These are phyloP conservation scores for Dipodascus geniculatus DNA, from an alignment of 805 yeast species.

Conservation along the genomic window DNA sequence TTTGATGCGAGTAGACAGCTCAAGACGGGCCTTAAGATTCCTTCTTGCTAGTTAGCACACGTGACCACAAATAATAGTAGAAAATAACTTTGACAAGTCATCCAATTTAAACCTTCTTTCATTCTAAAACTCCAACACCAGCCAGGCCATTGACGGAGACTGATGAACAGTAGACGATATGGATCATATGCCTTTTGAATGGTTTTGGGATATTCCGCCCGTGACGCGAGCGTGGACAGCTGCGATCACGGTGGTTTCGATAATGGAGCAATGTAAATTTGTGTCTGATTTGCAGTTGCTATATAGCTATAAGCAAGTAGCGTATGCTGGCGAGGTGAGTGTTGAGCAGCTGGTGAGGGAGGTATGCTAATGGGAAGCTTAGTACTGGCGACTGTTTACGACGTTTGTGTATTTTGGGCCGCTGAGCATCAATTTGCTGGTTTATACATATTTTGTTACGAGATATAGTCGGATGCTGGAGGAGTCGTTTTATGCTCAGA, in stretches of 20 bases:
- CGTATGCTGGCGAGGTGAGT: background rate
- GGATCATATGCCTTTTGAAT: slow-evolving; percentile 16
- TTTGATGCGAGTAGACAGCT: slow-evolving; percentile 38
- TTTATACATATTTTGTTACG: slow-evolving; percentile 28
- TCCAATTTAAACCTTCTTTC: background rate
- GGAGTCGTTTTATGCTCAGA: slow-evolving; percentile 20
- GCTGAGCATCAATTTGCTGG: slow-evolving; percentile 27
- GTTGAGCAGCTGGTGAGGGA: too few relatives aligned
- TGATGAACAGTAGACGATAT: slow-evolving; percentile 3
- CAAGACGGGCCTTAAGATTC: slow-evolving; percentile 29
- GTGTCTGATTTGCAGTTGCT: slow-evolving; percentile 25
- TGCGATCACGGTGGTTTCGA: slow-evolving; percentile 19
- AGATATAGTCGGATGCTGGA: slow-evolving; percentile 32
- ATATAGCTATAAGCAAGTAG: slow-evolving; percentile 26
- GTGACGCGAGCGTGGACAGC: slow-evolving; percentile 32
- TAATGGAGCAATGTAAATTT: slow-evolving; percentile 27
- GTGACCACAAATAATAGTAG: background rate
- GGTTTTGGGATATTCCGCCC: slow-evolving; percentile 31
- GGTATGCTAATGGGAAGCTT: slow-evolving; percentile 1
- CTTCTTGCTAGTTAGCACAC: background rate
- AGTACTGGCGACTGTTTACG: slow-evolving; percentile 32
- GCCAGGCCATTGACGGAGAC: background rate
- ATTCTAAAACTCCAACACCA: too few relatives aligned
- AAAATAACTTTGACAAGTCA: background rate
- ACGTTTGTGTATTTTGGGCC: slow-evolving; percentile 33